Conservation (phyloP, 306 rosid species). For the Cotoneaster glaucophyllus region DNA sequence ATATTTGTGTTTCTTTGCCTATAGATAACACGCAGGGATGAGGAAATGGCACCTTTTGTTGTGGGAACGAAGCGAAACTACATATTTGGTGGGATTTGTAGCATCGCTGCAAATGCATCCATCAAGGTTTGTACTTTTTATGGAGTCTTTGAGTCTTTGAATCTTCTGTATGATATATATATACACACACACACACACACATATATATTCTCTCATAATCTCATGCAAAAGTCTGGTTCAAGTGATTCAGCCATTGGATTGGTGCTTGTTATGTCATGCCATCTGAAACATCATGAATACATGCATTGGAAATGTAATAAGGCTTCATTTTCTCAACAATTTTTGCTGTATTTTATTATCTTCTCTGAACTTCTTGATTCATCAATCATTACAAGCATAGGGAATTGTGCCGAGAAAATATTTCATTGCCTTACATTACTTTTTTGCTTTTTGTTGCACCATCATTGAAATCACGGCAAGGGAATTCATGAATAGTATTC, state of each 20-base stretch:
- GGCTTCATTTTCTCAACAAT: neutral
- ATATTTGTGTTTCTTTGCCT: constrained; percentile 26
- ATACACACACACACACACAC: too few relatives aligned
- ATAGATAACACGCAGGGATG: constrained; percentile 94
- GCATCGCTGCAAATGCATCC: constrained; percentile 73
- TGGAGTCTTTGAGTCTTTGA: neutral
- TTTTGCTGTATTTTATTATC: neutral
- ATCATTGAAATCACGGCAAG: neutral
- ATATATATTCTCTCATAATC: neutral
- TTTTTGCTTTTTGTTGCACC: neutral
- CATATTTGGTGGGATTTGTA: constrained; percentile 95
- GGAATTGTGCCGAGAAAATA: neutral
- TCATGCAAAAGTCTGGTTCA: neutral
- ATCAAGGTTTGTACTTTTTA: constrained; percentile 50
- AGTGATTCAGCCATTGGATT: neutral
- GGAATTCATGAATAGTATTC: neutral
- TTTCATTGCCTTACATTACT: neutral
- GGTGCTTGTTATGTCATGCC: neutral
- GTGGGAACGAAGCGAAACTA: constrained; percentile 70
- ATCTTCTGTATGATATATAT: neutral
- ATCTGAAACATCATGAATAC: neutral
- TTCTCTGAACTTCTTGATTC: neutral
- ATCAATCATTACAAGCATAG: neutral
- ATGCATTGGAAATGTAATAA: neutral
- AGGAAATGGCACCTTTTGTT: constrained; percentile 94